Conservation (phyloP, 1,284 basidiomycete genomes). For the Schizopora paradoxa region DNA sequence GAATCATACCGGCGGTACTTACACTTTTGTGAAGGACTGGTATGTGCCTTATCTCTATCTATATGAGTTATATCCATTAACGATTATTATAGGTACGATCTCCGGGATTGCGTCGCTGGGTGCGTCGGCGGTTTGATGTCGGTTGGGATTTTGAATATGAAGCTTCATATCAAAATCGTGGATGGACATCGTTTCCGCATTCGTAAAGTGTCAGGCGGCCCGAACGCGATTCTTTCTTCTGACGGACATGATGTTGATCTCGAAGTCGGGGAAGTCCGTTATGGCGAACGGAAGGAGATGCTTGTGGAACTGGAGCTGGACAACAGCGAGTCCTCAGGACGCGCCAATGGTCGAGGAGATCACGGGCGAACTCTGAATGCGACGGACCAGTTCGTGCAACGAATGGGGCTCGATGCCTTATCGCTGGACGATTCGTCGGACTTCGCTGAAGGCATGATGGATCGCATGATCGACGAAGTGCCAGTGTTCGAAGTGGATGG, state of each 20-base stretch:
- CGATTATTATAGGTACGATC: conserved; percentile 52
- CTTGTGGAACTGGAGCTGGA: conserved; percentile 90
- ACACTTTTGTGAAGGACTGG: conserved; percentile 96
- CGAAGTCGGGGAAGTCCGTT: conserved; percentile 88
- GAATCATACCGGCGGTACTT: conserved; percentile 94
- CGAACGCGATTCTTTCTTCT: conserved; percentile 74
- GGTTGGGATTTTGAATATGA: conserved; percentile 84
- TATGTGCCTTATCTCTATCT: conserved; percentile 17
- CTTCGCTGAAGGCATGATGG: conserved; percentile 82
- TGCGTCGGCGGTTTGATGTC: conserved; percentile 93
- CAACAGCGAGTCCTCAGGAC: conserved; percentile 53
- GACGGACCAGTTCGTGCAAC: conserved; percentile 76
- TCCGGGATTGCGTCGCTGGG: conserved; percentile 84
- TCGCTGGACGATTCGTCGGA: conserved; percentile 65
- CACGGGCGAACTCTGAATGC: conserved; percentile 49
- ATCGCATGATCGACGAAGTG: conserved; percentile 87
- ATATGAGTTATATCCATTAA: background rate
- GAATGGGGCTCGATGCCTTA: conserved; percentile 72
- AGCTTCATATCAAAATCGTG: conserved; percentile 86
- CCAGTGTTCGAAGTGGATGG: conserved; percentile 91
- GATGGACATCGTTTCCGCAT: conserved; percentile 82
- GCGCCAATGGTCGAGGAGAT: conserved; percentile 21
- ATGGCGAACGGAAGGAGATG: conserved; percentile 92
- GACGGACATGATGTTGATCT: conserved; percentile 93
- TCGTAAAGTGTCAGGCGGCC: conserved; percentile 84